Evolutionary conservation across 1,139 yeast genomes (phyloP).

Genomic region (Blastobotrys persicus): DNA sequence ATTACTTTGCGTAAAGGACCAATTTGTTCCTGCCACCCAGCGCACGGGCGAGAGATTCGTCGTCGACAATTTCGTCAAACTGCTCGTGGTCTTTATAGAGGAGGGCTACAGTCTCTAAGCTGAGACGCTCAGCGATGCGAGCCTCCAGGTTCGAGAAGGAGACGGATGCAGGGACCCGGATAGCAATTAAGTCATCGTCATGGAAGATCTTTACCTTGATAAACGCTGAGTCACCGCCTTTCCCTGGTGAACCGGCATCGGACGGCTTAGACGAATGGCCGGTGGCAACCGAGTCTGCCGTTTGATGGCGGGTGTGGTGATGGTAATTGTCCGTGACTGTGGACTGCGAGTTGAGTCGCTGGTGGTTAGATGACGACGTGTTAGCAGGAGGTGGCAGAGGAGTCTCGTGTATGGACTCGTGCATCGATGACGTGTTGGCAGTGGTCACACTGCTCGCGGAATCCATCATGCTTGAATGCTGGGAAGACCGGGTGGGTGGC

Average conservation of each 20-base stretch:
- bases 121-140: constrained; percentile 62
- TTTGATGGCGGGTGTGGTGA: constrained; percentile 10
- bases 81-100: constrained; percentile 31
- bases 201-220: constrained; percentile 81
- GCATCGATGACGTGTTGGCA: not conserved
- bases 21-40: constrained; percentile 37
- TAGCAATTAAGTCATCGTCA: constrained; percentile 87
- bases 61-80: constrained; percentile 31
- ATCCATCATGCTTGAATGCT: constrained; percentile 31
- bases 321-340: constrained; percentile 21
- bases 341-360: constrained; percentile 17
- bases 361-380: not conserved
- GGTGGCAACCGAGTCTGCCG: constrained; percentile 3
- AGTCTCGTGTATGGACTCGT: not conserved
- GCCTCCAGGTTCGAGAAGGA: constrained; percentile 59
- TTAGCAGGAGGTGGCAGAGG: not conserved
- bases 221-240: constrained; percentile 24
- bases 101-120: constrained; percentile 31
- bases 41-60: constrained; percentile 34
- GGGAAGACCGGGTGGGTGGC: constrained; percentile 30
- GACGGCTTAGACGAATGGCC: constrained; percentile 13
- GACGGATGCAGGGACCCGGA: constrained; percentile 64
- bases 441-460: constrained; percentile 44
- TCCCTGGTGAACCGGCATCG: constrained; percentile 5
- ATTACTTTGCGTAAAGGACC: constrained; percentile 35